A percentile compares a stretch with the other conserved stretches of the same genome.
These are phyloP conservation scores for Leptomonas pyrrhocoris DNA, from an alignment of 208 protist genomes.

Conservation along the genomic window DNA sequence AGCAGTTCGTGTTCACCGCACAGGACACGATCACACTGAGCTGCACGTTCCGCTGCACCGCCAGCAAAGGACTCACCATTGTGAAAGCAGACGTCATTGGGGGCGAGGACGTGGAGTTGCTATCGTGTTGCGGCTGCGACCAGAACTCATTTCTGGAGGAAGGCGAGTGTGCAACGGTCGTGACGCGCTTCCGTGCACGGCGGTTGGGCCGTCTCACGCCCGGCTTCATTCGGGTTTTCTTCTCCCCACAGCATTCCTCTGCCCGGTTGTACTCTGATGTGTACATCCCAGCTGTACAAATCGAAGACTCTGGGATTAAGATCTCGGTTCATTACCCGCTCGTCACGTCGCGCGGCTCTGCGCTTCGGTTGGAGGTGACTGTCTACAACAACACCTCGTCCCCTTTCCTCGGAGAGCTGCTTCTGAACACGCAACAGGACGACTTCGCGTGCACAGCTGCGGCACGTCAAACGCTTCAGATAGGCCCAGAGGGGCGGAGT, in stretches of 20 bases:
- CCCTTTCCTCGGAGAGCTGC: slow-evolving; percentile 46
- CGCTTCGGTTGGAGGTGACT: slow-evolving; percentile 42
- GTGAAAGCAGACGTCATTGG: slow-evolving; percentile 46
- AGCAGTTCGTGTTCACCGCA: slow-evolving; percentile 33
- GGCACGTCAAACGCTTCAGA: slow-evolving; percentile 45
- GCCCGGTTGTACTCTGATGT: slow-evolving; percentile 51
- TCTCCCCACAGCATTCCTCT: slow-evolving; percentile 29
- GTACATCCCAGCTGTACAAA: slow-evolving; percentile 49
- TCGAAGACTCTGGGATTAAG: slow-evolving; percentile 39
- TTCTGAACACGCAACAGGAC: slow-evolving; percentile 30
- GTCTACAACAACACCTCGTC: slow-evolving; percentile 37
- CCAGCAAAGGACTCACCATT: slow-evolving; percentile 50
- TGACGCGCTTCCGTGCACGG: slow-evolving; percentile 36
- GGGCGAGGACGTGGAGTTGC: slow-evolving; percentile 39
- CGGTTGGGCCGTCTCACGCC: slow-evolving; percentile 34
- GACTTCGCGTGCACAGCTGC: slow-evolving; percentile 41
- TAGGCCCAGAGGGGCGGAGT: slow-evolving; percentile 19
- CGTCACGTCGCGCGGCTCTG: slow-evolving; percentile 29
- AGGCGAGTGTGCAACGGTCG: slow-evolving; percentile 58
- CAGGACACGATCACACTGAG: slow-evolving; percentile 48
- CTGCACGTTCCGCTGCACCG: slow-evolving; percentile 47
- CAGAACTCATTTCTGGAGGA: slow-evolving; percentile 52
- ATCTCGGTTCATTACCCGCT: slow-evolving; percentile 46
- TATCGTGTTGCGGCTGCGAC: slow-evolving; percentile 35
- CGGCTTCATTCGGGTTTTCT: slow-evolving; percentile 63